Evolutionary conservation across 2,329 filamentous ascomycete genomes (phyloP), one percentile per base, ranked within the genome.

Genomic region (Onygenales sp.): DNA sequence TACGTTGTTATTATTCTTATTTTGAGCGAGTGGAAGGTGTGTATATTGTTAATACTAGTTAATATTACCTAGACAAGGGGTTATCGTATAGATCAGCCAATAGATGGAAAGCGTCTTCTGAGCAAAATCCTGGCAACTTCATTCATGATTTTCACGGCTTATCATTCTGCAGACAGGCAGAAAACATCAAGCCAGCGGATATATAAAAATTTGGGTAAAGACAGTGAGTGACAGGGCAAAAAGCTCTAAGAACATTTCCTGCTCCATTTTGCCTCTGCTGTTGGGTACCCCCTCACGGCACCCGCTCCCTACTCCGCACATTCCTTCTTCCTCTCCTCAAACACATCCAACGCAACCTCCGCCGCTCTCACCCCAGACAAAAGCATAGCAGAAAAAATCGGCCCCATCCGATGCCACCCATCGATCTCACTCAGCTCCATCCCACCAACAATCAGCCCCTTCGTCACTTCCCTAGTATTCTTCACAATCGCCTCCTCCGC

Each of bases 401-500:
- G 87, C 2, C 81, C 91, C 90, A 95, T 95, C 51, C 90, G 82
- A 75, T 94, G 94, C 57, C 89, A 88, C 14, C 89, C 90, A 64
- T 95, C 90, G 35, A 95, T 84, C 72, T 95, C 90, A 55, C 84
- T 88, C 60, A 95, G 76, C 72, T 95, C 90, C 90, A 96, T 96
- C 41, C 90, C 91, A 51, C 90, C 91, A n/a, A 94, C 86, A 63
- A 95, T 89, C 59, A 96, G 76, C 32, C 91, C 90, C 5, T 89
- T 89, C 11, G 90, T 83, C 56, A 96, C 80, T 77, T 95, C 90
- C 57, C 90, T 84, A 6, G 90, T 95, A 61, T 86, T 79, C 78
- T 93, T 95, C 68, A 95, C 90, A 62, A 96, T 95, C 47, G 90
- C 89, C 63, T 96, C 90, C 71, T 96, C 90, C 44, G 90, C 90